phyloP scores from a whole-genome alignment of 2,329 filamentous ascomycete species.

The Neofusicoccum laricinum region DNA sequence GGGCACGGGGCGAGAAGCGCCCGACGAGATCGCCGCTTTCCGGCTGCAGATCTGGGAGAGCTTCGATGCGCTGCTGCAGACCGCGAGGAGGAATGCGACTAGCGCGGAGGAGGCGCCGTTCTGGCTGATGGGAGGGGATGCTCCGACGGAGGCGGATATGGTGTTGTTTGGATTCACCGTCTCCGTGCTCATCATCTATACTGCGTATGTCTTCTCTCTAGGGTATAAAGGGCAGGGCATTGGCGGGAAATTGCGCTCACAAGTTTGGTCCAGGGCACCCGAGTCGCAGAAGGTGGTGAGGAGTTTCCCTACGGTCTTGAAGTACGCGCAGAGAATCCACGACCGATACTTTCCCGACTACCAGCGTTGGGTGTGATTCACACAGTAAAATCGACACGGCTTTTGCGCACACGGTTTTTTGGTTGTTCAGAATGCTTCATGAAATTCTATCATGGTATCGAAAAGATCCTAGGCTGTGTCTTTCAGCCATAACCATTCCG shows the following conservation, averaged over 20 bases:
- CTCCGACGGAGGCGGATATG: constrained; percentile 58
- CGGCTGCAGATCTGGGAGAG: constrained; percentile 54
- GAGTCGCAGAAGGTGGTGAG: constrained; percentile 46
- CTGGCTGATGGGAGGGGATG: constrained; percentile 55
- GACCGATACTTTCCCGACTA: constrained; percentile 59
- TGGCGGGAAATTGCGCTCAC: not conserved
- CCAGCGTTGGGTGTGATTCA: constrained; percentile 32
- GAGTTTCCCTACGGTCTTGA: constrained; percentile 48
- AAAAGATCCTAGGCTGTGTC: not conserved
- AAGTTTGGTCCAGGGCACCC: constrained; percentile 31
- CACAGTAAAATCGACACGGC: too few species aligned
- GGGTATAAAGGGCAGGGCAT: not conserved
- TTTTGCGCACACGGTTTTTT: not conserved
- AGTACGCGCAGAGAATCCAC: constrained; percentile 59
- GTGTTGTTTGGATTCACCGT: constrained; percentile 58
- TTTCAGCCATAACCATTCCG: not conserved
- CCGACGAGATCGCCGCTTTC: constrained; percentile 48
- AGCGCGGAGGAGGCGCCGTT: constrained; percentile 41
- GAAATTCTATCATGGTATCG: constrained; percentile 8
- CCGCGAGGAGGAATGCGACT: constrained; percentile 30
- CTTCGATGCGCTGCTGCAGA: constrained; percentile 46
- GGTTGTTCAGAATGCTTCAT: not conserved
- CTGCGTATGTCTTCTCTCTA: constrained; percentile 46
- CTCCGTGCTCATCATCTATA: constrained; percentile 51
- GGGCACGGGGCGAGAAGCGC: constrained; percentile 52